Evolutionary conservation across 2,329 filamentous ascomycete genomes (phyloP), one percentile per base, ranked within the genome.

Genomic region (Cryphonectria nitschkei): DNA sequence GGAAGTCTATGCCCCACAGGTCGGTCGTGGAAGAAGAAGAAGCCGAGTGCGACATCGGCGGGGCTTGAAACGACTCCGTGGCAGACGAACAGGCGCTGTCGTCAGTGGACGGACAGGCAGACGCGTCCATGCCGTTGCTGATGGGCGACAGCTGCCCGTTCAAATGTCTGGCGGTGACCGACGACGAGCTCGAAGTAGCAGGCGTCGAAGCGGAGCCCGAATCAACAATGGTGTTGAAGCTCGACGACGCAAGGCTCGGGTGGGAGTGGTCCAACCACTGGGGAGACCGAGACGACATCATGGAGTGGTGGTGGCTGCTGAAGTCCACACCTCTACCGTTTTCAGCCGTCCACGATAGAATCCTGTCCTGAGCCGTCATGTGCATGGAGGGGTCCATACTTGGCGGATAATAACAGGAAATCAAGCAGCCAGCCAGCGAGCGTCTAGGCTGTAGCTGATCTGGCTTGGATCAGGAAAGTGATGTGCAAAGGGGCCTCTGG

Each of bases 101-200:
- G 60, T 75, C 74, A 62, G 72, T 70, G 19, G 61, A 61, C 34
- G 73, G 69, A 8, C 71, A 72, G 16, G 76, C 41, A 9, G 78
- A 69, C 50, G 82, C 78, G 58, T 87, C 84, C 76, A 86, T 81
- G 72, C 81, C 83, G 70, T 84, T 84, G 78, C 86, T 88, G 74
- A 85, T 81, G 56, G 86, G 86, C 52, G 87, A 88, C 69, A 88
- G 77, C 74, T 87, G 86, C 60, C 84, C 84, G 16, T 81, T 81
- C 50, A 82, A 82, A 39, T 78, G 75, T 65, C 76, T 76, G 46
- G 75, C 75, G 50, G 75, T 71, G 65, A 70, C 58, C 16, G 76
- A 73, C 13, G 77, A 77, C 14, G 77, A 74, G 46, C 78, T 76
- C 29, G 63, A 65, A 13, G 50, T 65, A 9, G 63, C 63, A 26